Evolutionary conservation across 495 filamentous ascomycete genomes (phyloP), one percentile per base, ranked within the genome.

Genomic region (Mycothermus thermophilus): DNA sequence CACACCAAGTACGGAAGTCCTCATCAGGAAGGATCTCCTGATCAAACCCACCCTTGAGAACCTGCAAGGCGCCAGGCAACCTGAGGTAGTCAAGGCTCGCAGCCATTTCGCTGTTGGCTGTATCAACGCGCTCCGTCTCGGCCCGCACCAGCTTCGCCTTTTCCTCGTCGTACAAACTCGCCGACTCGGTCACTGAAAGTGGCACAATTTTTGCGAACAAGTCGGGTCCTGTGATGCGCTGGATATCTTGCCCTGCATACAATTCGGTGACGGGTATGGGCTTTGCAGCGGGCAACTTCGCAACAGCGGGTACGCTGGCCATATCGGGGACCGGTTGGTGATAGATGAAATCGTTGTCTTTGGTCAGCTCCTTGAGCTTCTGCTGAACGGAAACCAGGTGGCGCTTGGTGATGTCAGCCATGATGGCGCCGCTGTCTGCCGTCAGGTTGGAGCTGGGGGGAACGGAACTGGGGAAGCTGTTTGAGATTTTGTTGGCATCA

Each of bases 311-410:
- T 10, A 97, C 65, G 27, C 72, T 73, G 9, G 83, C 80, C 54
- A 94, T 88, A 11, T 73, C 77, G 0, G 90, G 88, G 12, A 97
- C 76, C 0, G 75, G 75, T 41, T 95, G 84, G 55, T 97, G 90
- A 47, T 96, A 97, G 47, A 97, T 95, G 52, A 88, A 94, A 50
- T 97, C 90, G 51, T 97, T 97, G 55, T 97, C 90, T 43, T 95
- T 94, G 38, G 70, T 66, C 41, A 83, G 67, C 36, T 81, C 75
- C 8, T 62, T 58, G 16, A 93, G 63, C 48, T 76, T 81, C 33
- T 90, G 79, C 55, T 93, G 80, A 12, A 94, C 77, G 24, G 75
- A 79, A 0, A 75, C 63, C 8, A 82, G 64, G 43, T 95, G 88
- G 38, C 83, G 71, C 55, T 81, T 93, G 26, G 80, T 79, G 20